Evolutionary conservation across 75 land plant genomes (phyloP).

Genomic region (Pinus taeda): DNA sequence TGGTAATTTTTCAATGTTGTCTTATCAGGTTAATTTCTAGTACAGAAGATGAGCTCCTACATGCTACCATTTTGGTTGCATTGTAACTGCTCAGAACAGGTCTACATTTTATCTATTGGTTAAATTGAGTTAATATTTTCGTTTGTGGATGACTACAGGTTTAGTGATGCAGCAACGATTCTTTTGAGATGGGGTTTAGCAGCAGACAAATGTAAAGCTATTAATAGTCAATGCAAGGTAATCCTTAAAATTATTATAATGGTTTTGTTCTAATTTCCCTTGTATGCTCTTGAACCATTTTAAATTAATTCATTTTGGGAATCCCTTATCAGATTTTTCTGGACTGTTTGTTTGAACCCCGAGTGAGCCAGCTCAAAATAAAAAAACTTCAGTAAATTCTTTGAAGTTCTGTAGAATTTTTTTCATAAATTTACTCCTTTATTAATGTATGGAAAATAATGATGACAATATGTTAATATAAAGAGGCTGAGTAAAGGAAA

Average conservation of each 20-base stretch:
- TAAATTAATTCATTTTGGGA: background rate
- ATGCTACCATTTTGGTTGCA: background rate
- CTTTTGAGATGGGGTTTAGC: conserved; percentile 88
- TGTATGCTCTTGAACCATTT: conserved; percentile 1
- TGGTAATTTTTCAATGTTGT: background rate
- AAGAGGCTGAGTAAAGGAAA: background rate
- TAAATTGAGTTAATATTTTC: background rate
- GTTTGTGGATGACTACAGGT: conserved; percentile 38
- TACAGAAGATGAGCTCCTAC: background rate
- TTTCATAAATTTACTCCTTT: background rate
- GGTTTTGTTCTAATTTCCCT: background rate
- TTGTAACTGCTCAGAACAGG: background rate
- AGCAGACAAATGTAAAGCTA: conserved; percentile 88
- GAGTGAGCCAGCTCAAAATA: no score
- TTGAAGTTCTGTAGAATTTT: background rate
- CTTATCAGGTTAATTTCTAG: background rate
- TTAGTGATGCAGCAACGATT: conserved; percentile 80
- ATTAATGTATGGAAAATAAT: background rate
- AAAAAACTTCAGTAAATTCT: background rate
- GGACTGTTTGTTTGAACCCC: no score
- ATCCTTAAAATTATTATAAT: background rate
- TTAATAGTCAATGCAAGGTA: conserved; percentile 95
- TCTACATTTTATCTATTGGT: background rate
- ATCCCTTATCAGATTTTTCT: no score
- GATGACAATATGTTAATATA: background rate